Conservation (phyloP, 768 basidiomycete genomes). For the Pisolithus marmoratus region DNA sequence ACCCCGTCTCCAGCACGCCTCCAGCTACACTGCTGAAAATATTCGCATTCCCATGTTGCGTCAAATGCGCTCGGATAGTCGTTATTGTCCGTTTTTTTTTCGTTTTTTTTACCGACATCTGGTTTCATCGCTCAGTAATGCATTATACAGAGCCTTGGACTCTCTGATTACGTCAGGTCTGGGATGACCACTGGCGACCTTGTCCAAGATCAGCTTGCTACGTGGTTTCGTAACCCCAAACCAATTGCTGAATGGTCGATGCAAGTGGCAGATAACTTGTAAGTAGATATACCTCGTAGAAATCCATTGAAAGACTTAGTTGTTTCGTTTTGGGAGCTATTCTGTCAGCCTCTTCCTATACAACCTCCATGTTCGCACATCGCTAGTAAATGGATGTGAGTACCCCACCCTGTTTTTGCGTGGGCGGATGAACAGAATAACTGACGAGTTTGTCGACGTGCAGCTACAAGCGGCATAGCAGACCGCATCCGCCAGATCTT, state of each 20-base stretch:
- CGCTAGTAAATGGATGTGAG: background rate
- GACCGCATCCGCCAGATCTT: too few relatives aligned
- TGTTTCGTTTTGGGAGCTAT: constrained; percentile 11
- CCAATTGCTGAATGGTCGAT: constrained; percentile 28
- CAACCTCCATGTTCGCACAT: constrained; percentile 12
- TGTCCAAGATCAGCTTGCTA: background rate
- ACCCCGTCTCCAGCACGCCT: constrained; percentile 20
- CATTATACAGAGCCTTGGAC: background rate
- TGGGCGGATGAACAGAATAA: too few relatives aligned
- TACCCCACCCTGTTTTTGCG: background rate
- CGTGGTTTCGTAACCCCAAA: constrained; percentile 4
- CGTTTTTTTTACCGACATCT: background rate
- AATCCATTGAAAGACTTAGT: background rate
- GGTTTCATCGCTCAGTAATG: background rate
- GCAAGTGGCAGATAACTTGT: constrained; percentile 32
- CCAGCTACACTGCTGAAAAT: constrained; percentile 13
- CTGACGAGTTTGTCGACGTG: too few relatives aligned
- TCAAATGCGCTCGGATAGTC: constrained; percentile 27
- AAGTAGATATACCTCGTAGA: constrained; percentile 4
- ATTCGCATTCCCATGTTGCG: constrained; percentile 23
- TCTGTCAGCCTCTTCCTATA: constrained; percentile 25
- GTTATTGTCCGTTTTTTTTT: constrained; percentile 6
- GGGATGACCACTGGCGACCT: background rate
- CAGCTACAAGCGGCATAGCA: background rate
- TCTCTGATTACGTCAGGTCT: background rate